These are phyloP conservation scores for Alnus rubra DNA, from an alignment of 306 rosid genomes.

Conservation along the genomic window DNA sequence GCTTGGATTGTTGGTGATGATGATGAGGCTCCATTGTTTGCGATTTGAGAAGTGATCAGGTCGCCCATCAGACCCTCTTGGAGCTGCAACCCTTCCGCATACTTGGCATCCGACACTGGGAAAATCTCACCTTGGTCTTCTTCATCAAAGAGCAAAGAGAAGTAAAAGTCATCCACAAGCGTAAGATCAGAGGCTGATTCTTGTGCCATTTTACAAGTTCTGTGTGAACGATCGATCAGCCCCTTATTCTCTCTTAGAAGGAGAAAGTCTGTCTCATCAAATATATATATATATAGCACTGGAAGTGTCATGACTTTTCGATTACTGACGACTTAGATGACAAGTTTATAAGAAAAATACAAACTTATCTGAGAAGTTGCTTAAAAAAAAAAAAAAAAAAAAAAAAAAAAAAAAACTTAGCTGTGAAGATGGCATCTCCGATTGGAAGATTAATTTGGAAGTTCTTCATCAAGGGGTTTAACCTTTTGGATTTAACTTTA, in stretches of 20 bases:
- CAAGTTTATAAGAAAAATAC: no score
- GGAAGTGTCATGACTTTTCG: neutral
- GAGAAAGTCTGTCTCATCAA: neutral
- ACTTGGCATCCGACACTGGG: slow-evolving; percentile 36
- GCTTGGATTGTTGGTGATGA: neutral
- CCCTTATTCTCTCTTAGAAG: neutral
- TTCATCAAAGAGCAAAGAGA: slow-evolving; percentile 36
- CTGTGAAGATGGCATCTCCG: neutral
- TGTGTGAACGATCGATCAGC: neutral
- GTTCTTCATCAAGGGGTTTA: no score
- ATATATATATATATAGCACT: no score
- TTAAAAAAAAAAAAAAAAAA: no score
- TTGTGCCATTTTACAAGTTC: slow-evolving; percentile 28
- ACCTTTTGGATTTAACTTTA: no score
- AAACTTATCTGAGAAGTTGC: no score
- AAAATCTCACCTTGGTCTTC: neutral
- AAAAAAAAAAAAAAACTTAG: no score
- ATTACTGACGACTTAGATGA: no score
- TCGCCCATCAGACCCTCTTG: slow-evolving; percentile 50
- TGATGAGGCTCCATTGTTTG: neutral
- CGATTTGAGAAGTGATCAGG: slow-evolving; percentile 4
- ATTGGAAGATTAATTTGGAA: slow-evolving; percentile 1
- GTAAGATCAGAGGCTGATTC: slow-evolving; percentile 3
- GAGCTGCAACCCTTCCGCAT: slow-evolving; percentile 49
- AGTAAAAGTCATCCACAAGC: slow-evolving; percentile 37